phyloP scores from a whole-genome alignment of 2,329 filamentous ascomycete genomes.

The Fusarium clavum region DNA sequence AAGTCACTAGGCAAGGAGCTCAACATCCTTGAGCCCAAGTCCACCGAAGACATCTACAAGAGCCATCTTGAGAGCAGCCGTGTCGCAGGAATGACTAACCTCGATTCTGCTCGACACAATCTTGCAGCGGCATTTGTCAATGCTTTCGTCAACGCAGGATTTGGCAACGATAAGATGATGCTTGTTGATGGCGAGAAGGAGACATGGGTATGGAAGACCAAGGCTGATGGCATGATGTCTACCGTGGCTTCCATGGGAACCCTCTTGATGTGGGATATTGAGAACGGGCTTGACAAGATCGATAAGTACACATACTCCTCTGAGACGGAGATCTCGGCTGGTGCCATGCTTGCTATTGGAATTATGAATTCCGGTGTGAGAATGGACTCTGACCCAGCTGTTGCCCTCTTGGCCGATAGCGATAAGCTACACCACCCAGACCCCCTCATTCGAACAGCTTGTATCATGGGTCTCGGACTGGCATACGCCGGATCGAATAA shows the following conservation, averaged over 20 bases:
- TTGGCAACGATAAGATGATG: conserved; percentile 98
- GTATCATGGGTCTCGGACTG: conserved; percentile 95
- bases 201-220: conserved; percentile 99
- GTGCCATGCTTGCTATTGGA: conserved; percentile 91
- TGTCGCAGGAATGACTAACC: conserved; percentile 91
- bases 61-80: conserved; percentile 96
- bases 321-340: conserved; percentile 86
- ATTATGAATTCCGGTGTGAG: conserved; percentile 95
- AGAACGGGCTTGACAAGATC: conserved; percentile 90
- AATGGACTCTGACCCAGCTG: conserved; percentile 87
- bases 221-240: conserved; percentile 97
- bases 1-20: conserved; percentile 94
- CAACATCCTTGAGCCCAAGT: conserved; percentile 96
- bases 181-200: conserved; percentile 87
- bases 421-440: conserved; percentile 85
- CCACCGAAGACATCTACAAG: conserved; percentile 99
- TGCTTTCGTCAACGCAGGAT: conserved; percentile 95
- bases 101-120: conserved; percentile 96
- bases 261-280: conserved; percentile 92
- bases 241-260: conserved; percentile 94
- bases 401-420: conserved; percentile 84
- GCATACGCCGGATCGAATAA: conserved; percentile 96
- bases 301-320: conserved; percentile 91
- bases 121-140: conserved; percentile 97
- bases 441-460: conserved; percentile 80